These are phyloP conservation scores for Acanthochlamys bracteata DNA, from an alignment of 106 monocot species.

Conservation along the genomic window DNA sequence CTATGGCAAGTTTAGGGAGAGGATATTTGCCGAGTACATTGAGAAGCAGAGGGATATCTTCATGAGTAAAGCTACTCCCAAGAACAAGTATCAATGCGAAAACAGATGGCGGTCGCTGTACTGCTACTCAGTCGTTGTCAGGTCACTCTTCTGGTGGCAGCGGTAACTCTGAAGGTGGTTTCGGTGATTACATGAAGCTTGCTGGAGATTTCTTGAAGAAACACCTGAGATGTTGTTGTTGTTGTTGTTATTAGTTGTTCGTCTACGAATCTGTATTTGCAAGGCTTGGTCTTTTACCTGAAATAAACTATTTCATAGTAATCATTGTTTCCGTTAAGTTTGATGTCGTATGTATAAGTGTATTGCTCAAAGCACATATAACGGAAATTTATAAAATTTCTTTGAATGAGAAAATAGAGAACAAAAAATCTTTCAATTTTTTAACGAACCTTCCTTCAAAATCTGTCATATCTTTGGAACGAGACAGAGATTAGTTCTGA, in stretches of 20 bases:
- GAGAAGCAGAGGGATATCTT: constrained; percentile 49
- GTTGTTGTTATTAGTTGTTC: background rate
- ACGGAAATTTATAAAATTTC: too few relatives aligned
- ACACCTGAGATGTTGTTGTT: background rate
- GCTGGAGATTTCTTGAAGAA: constrained; percentile 36
- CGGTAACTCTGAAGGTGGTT: background rate
- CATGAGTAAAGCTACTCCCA: constrained; percentile 11
- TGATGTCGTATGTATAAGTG: too few relatives aligned
- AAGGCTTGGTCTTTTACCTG: too few relatives aligned
- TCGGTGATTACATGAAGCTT: constrained; percentile 20
- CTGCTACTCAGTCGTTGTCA: background rate
- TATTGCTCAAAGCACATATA: too few relatives aligned
- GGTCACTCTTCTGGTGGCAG: background rate
- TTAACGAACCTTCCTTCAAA: too few relatives aligned
- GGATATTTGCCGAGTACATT: constrained; percentile 34
- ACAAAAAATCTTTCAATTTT: too few relatives aligned
- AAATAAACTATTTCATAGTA: too few relatives aligned
- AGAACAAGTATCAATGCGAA: background rate
- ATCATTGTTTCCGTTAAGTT: too few relatives aligned
- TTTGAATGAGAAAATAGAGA: too few relatives aligned
- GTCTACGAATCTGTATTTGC: too few relatives aligned
- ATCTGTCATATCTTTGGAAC: too few relatives aligned
- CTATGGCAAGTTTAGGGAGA: constrained; percentile 41
- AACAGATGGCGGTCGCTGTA: background rate
- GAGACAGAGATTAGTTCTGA: too few relatives aligned